Evolutionary conservation across 768 basidiomycete species (phyloP), one percentile per base, ranked within the genome.

Genomic region (Hebeloma cylindrosporum): DNA sequence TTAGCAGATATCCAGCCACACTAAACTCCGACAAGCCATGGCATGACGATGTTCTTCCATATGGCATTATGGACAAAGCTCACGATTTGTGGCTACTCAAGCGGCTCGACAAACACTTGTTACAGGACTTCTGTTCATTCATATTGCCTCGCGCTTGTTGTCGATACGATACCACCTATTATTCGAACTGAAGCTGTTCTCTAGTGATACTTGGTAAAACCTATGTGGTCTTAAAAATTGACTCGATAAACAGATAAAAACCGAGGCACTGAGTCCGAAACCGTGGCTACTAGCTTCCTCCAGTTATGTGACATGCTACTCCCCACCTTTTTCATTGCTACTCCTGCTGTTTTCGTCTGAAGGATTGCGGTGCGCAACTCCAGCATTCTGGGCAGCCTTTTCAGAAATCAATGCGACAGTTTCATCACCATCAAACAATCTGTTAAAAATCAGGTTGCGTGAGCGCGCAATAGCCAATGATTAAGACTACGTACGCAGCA

Each of bases 351-450:
- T 45, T 11, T 45, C 40, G 10, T 40, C 56, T 10, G 23, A 37
- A 14, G 16, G n/a, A 22, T 43, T n/a, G n/a, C n/a, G 29, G 6
- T 60, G 50, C 2, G 48, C 23, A 17, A 53, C 37, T 7, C 53
- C 60, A 25, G 49, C 58, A 17, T 60, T 47, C n/a, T 57, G 56
- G 16, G 52, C 62, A 23, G 57, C 63, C 18, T 48, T 56, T 27
- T 52, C 61, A 3, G 60, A 28, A n/a, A 76, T 67, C 40, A 50
- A 54, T 8, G 64, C 54, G 18, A 74, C 51, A 8, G 67, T 69
- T 4, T 77, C 75, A 20, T 80, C 73, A 28, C 79, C 80, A 53
- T 84, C 81, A 65, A 84, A 83, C 40, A 83, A 40, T 5, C 63
- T 66, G 25, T 46, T 20, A 47, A 39, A 35, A 10, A 34, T 31